These are phyloP conservation scores for Acacia crassicarpa DNA, from an alignment of 306 rosid species.

Conservation along the genomic window DNA sequence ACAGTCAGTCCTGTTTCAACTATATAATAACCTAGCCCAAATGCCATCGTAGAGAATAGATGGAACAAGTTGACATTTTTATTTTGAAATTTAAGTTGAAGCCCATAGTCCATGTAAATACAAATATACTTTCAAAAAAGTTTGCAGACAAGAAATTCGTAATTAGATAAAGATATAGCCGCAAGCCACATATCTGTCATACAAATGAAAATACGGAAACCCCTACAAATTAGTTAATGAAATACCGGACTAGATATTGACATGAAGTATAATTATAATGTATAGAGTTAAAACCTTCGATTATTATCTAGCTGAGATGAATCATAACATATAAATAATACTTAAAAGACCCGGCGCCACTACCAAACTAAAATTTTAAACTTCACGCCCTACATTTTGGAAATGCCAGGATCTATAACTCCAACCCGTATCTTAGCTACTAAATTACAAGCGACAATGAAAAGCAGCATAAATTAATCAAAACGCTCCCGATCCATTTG, in stretches of 20 bases:
- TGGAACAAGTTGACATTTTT: background rate
- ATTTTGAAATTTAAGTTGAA: background rate
- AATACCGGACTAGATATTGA: background rate
- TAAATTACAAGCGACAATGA: background rate
- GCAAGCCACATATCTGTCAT: conserved; percentile 13
- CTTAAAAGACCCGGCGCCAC: background rate
- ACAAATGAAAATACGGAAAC: conserved; percentile 10
- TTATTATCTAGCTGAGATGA: background rate
- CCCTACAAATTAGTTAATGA: background rate
- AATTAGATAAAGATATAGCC: conserved; percentile 17
- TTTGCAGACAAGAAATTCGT: conserved; percentile 1
- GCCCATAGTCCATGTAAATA: background rate
- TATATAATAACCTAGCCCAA: background rate
- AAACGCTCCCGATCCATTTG: conserved; percentile 23
- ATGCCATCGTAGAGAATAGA: background rate
- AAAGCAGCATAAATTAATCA: background rate
- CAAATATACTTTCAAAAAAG: background rate
- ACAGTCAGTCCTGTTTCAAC: conserved; percentile 1
- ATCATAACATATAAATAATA: background rate
- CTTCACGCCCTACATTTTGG: conserved; percentile 20
- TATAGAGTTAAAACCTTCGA: background rate
- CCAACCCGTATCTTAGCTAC: background rate
- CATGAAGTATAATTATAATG: background rate
- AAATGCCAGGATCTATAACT: conserved; percentile 7
- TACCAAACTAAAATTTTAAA: background rate